A percentile compares a stretch with the other conserved stretches of the same genome.
These are phyloP conservation scores for Ophiocordyceps camponoti-leonardi DNA, from an alignment of 2,329 filamentous ascomycete genomes.

Conservation along the genomic window DNA sequence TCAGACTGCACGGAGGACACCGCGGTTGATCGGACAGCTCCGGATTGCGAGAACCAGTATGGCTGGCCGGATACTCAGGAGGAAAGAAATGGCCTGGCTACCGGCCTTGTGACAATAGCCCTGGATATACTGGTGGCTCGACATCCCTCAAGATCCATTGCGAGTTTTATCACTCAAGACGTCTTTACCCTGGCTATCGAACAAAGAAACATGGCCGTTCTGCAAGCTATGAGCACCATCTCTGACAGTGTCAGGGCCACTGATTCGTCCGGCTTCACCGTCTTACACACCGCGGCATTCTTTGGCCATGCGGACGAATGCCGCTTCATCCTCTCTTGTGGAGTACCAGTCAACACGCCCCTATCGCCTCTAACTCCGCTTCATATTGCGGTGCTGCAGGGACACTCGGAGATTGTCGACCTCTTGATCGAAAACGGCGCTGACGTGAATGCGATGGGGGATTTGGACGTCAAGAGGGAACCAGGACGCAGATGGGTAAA, in stretches of 20 bases:
- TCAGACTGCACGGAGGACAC: too few relatives aligned
- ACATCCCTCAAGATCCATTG: background rate
- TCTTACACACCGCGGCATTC: background rate
- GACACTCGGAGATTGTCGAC: background rate
- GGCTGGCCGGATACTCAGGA: too few relatives aligned
- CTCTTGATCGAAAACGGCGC: background rate
- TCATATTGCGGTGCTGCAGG: background rate
- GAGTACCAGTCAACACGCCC: background rate
- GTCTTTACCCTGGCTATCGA: background rate
- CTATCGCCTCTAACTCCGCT: background rate
- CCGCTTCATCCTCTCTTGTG: background rate
- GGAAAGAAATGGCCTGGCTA: too few relatives aligned
- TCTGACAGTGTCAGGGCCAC: background rate
- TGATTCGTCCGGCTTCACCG: background rate
- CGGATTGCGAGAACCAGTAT: too few relatives aligned
- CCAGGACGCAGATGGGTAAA: background rate
- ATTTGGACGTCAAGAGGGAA: background rate
- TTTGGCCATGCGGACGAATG: background rate
- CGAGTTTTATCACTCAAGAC: background rate
- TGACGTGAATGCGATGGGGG: background rate
- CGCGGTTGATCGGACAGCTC: too few relatives aligned
- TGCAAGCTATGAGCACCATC: background rate
- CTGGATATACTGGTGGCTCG: background rate
- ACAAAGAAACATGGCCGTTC: background rate
- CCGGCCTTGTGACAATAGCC: background rate